phyloP scores from a whole-genome alignment of 768 basidiomycete genomes.

The Mycena floridula region DNA sequence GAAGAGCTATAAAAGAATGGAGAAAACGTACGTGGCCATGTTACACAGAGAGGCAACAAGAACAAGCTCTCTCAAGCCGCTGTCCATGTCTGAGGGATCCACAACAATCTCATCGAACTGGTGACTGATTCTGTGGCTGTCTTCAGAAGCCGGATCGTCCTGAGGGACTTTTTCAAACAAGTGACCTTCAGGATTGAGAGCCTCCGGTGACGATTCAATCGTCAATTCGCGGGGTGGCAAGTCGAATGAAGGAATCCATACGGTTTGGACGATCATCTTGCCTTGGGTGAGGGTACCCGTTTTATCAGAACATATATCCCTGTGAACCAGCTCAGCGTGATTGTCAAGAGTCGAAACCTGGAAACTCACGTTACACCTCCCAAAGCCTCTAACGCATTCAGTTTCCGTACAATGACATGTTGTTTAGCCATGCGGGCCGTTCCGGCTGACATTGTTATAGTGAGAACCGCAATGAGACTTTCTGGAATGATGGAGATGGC shows the following conservation, averaged over 20 bases:
- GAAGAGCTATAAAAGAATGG: no score
- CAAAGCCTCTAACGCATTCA: constrained; percentile 59
- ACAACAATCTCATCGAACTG: constrained; percentile 24
- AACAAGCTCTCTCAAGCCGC: no score
- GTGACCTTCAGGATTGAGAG: constrained; percentile 24
- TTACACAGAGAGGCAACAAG: no score
- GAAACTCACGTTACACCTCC: no score
- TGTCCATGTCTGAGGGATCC: no score
- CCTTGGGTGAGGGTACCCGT: constrained; percentile 55
- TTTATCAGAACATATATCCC: constrained; percentile 55
- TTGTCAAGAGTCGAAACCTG: not conserved
- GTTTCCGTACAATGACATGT: constrained; percentile 55
- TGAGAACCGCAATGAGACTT: constrained; percentile 40
- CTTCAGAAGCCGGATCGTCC: constrained; percentile 2
- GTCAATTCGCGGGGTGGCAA: constrained; percentile 24
- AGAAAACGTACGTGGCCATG: no score
- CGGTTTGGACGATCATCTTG: constrained; percentile 33
- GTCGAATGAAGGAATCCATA: constrained; percentile 29
- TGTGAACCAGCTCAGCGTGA: constrained; percentile 2
- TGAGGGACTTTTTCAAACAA: constrained; percentile 18
- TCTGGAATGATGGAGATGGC: constrained; percentile 36
- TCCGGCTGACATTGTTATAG: constrained; percentile 54
- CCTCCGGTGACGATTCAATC: constrained; percentile 25
- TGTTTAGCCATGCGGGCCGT: constrained; percentile 48
- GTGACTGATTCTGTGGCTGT: not conserved